Percentiles rank a stretch among this genome's conserved stretches.
phyloP scores from a whole-genome alignment of 2,329 filamentous ascomycete species.

The Trichoderma citrinoviride region DNA sequence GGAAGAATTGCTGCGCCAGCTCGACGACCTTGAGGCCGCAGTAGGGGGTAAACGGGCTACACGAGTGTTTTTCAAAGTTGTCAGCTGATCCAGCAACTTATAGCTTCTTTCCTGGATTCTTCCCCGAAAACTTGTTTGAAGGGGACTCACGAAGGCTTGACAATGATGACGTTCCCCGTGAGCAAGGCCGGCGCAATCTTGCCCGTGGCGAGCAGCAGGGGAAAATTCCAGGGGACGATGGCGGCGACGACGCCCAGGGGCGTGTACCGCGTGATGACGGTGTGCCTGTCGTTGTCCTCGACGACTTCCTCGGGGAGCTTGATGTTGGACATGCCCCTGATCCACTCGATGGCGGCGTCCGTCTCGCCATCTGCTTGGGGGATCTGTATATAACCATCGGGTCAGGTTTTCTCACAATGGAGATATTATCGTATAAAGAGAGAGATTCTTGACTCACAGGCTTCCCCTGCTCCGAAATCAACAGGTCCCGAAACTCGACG shows the following conservation, averaged over 20 bases:
- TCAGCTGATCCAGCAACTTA: not conserved
- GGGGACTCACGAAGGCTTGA: constrained; percentile 48
- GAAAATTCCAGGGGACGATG: constrained; percentile 54
- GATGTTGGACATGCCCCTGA: constrained; percentile 31
- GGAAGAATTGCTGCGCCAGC: constrained; percentile 55
- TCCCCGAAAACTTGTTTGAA: not conserved
- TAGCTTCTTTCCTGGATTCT: no score
- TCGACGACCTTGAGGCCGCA: constrained; percentile 57
- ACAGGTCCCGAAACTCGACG: constrained; percentile 26
- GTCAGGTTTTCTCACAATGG: no score
- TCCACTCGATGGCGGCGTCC: constrained; percentile 26
- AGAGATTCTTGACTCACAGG: constrained; percentile 20
- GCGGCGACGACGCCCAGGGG: constrained; percentile 43
- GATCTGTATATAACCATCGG: no score
- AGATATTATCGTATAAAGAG: no score
- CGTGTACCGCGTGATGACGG: constrained; percentile 21
- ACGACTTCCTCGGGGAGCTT: constrained; percentile 39
- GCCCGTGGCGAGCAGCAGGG: constrained; percentile 41
- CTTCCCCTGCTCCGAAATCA: constrained; percentile 30
- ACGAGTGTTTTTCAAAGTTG: no score
- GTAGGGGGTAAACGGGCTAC: constrained; percentile 53
- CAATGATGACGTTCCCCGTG: constrained; percentile 55
- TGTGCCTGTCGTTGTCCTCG: constrained; percentile 33
- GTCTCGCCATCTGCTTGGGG: constrained; percentile 25
- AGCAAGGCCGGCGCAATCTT: constrained; percentile 58